Evolutionary conservation across 176 grass and related monocot genomes (phyloP).

Genomic region (Musa schizocarpa): DNA sequence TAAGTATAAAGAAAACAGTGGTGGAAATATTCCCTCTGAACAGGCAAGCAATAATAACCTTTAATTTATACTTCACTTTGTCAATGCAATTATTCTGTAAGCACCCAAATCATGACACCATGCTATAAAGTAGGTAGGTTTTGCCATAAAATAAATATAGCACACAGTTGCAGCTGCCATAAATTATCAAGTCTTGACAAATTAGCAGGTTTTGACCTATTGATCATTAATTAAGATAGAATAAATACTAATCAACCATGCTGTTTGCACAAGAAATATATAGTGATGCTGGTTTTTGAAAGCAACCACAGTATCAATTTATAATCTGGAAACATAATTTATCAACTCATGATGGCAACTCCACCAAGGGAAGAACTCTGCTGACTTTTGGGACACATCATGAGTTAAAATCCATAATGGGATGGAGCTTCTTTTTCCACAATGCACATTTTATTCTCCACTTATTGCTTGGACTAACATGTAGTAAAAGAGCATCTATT

Average conservation of each 20-base stretch:
- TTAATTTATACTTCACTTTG: not conserved
- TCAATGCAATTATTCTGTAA: not conserved
- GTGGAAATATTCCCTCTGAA: not conserved
- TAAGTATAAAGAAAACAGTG: not conserved
- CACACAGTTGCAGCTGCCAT: too few relatives aligned
- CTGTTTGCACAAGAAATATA: not conserved
- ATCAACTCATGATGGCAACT: not conserved
- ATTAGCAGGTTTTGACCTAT: not conserved
- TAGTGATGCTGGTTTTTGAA: not conserved
- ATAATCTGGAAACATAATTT: not conserved
- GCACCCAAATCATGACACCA: not conserved
- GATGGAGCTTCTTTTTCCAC: not conserved
- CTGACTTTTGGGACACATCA: not conserved
- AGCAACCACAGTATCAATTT: not conserved
- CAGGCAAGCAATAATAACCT: not conserved
- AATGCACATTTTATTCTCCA: not conserved
- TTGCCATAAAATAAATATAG: not conserved
- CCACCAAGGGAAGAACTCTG: not conserved
- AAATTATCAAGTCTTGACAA: not conserved
- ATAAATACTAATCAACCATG: not conserved
- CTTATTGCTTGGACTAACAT: not conserved
- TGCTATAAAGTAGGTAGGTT: not conserved
- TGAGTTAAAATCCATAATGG: not conserved
- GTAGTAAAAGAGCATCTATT: not conserved
- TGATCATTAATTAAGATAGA: not conserved